phyloP scores from a whole-genome alignment of 139 green algal genomes.

The Chlorella sp. region DNA sequence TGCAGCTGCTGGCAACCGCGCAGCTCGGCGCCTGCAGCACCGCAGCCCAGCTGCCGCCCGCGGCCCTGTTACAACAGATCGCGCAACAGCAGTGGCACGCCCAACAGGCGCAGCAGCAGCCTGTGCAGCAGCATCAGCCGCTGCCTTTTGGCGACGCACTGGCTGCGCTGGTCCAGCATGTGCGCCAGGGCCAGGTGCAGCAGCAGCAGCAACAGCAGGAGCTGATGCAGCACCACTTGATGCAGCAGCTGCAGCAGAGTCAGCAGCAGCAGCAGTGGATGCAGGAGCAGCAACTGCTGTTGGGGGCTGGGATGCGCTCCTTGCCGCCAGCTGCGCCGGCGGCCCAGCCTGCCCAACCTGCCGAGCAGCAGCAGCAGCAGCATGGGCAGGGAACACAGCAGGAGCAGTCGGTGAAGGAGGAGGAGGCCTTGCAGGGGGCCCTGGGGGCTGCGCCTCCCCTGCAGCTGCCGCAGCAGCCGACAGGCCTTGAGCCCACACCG shows the following conservation, averaged over 20 bases:
- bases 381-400: not conserved
- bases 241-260: not conserved
- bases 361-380: slow-evolving; percentile 2
- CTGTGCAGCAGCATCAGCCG: not conserved
- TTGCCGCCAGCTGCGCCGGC: not conserved
- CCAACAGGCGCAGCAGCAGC: not conserved
- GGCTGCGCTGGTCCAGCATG: too few species aligned
- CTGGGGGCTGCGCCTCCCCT: too few species aligned
- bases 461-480: too few species aligned
- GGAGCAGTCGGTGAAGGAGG: too few species aligned
- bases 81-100: not conserved
- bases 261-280: not conserved
- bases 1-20: slow-evolving; percentile 13
- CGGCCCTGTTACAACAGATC: not conserved
- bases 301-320: too few species aligned
- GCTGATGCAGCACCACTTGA: not conserved
- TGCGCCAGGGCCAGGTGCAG: too few species aligned
- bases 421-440: too few species aligned
- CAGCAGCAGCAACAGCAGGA: not conserved
- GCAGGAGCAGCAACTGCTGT: not conserved
- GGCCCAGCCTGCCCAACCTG: not conserved
- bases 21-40: not conserved
- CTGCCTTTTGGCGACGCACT: not conserved
- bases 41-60: not conserved
- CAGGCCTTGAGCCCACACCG: too few species aligned